phyloP scores from a whole-genome alignment of 495 filamentous ascomycete genomes.

The Chaetomium fimeti region DNA sequence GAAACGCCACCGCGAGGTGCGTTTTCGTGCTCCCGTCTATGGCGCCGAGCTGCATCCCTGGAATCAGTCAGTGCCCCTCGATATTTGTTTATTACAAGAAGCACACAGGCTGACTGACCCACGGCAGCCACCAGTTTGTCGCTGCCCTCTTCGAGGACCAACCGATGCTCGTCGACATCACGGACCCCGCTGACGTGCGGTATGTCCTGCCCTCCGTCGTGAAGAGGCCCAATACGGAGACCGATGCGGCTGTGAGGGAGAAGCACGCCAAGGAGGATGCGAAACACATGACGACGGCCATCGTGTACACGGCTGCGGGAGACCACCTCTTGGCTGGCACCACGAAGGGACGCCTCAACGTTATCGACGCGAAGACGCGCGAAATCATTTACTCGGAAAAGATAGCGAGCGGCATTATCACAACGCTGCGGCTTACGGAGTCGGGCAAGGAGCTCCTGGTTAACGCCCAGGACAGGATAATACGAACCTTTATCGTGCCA shows the following conservation, averaged over 20 bases:
- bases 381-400: conserved; percentile 82
- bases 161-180: conserved; percentile 81
- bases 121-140: conserved; percentile 70
- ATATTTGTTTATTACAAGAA: not conserved
- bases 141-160: conserved; percentile 91
- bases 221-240: conserved; percentile 64
- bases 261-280: conserved; percentile 90
- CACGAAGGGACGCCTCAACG: conserved; percentile 91
- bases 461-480: conserved; percentile 88
- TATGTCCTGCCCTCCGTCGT: conserved; percentile 78
- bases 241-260: conserved; percentile 62
- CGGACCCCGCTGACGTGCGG: conserved; percentile 61
- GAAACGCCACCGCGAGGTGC: conserved; percentile 58
- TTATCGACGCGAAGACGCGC: conserved; percentile 76
- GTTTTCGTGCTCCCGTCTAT: conserved; percentile 89
- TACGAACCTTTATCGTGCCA: conserved; percentile 74
- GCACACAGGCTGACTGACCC: conserved; percentile 1
- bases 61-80: conserved; percentile 68
- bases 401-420: conserved; percentile 81
- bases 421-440: conserved; percentile 75
- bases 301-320: conserved; percentile 79
- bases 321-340: conserved; percentile 88
- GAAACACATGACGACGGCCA: conserved; percentile 87
- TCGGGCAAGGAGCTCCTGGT: conserved; percentile 84
- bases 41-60: conserved; percentile 91